Base-by-base conservation (phyloP, 129 eudicot genomes). In the Tagetes erecta region DNA sequence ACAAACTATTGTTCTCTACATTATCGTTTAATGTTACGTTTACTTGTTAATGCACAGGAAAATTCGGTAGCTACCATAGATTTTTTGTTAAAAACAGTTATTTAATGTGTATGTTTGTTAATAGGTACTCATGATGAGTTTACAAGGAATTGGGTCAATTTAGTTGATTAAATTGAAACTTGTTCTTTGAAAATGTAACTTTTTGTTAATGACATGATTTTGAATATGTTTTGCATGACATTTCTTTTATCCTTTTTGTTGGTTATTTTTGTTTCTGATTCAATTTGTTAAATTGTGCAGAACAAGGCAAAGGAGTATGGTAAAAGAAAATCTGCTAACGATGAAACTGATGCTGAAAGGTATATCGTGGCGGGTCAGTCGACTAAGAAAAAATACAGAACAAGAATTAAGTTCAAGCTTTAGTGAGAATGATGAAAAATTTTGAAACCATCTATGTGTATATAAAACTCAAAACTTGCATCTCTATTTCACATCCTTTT, bases 261-360 rank as follows among this genome's bases (percentile, higher is more conserved):
- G 55, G 55, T 0, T 11, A 40, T 40, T 40, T 40, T 40, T 40
- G 6, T 40, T 2, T 45, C 12, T 50, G 31, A 31, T 57, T 37
- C 1, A 2, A 31, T 58, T 58, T 58, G 64, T 58, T 12, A n/a
- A 51, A 51, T 51, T 3, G 39, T 35, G 86, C 88, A 90, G 98
- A 78, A 83, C 78, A 93, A 93, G 76, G 87, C 97, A n/a, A 90
- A 93, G 85, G 92, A 93, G 67, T 82, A 83, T 8, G 78, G 88
- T 68, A 87, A 81, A 75, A 70, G 70, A 56, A 93, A 78, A 76
- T 75, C 85, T 27, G 81, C 51, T 7, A 87, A 51, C 5, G 89
- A 87, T 73, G 82, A 83, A 33, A 82, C 88, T 11, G 84, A 86
- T 60, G 80, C 96, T 27, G 84, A 83, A 65, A 66, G 77, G 51